A percentile compares a stretch with the other conserved stretches of the same genome.
phyloP scores from a whole-genome alignment of 768 basidiomycete genomes.

The Lactarius akahatsu region DNA sequence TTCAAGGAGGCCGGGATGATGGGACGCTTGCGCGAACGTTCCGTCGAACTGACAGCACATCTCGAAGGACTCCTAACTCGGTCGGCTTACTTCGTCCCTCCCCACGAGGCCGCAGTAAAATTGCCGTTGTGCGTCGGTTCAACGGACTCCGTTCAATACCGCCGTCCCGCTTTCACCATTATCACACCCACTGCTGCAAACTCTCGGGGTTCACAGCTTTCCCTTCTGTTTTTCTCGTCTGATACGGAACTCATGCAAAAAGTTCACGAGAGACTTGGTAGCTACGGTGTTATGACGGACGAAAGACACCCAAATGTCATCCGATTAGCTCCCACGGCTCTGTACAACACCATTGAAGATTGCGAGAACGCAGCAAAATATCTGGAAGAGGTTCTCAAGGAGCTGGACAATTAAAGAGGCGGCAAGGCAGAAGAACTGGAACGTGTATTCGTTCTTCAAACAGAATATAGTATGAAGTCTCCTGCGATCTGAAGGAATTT shows the following conservation, averaged over 20 bases:
- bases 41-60: conserved; percentile 63
- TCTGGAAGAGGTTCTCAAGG: conserved; percentile 58
- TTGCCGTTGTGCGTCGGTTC: conserved; percentile 32
- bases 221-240: conserved; percentile 71
- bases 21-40: conserved; percentile 63
- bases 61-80: conserved; percentile 63
- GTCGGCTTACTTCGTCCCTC: conserved; percentile 63
- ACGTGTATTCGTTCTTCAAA: conserved; percentile 3
- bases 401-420: conserved; percentile 26
- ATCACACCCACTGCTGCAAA: conserved; percentile 75
- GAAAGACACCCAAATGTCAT: conserved; percentile 92
- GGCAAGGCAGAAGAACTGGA: not conserved
- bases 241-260: conserved; percentile 65
- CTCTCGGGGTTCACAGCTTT: conserved; percentile 83
- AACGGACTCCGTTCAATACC: conserved; percentile 12
- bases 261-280: conserved; percentile 58
- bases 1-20: conserved; percentile 82
- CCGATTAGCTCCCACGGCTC: conserved; percentile 77
- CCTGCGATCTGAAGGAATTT: conserved; percentile 48
- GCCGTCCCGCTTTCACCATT: conserved; percentile 71
- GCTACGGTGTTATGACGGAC: conserved; percentile 85
- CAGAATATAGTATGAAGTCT: conserved; percentile 39
- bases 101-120: conserved; percentile 36
- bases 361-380: conserved; percentile 65
- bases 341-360: conserved; percentile 85